Conservation (phyloP, 371 early-diverging fungal species). For the Syncephalastrum contaminatum region DNA sequence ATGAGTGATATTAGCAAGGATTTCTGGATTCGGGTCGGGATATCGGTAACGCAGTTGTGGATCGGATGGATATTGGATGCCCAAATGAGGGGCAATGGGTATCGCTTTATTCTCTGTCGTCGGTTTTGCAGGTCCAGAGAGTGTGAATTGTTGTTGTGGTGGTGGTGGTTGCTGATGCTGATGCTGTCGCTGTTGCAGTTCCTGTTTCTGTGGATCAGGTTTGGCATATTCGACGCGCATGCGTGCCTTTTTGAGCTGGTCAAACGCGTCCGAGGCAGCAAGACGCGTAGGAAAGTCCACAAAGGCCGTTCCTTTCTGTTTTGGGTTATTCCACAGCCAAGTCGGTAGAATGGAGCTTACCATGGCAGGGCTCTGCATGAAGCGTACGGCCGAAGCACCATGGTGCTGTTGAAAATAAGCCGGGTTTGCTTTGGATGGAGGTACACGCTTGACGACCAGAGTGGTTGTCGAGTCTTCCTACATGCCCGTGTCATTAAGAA, state of each 20-base stretch:
- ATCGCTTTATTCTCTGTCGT: conserved; percentile 1
- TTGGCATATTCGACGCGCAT: conserved; percentile 50
- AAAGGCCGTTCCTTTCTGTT: conserved; percentile 53
- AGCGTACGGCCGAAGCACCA: conserved; percentile 25
- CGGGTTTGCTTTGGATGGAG: conserved; percentile 22
- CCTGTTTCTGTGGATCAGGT: conserved; percentile 27
- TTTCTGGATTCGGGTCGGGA: conserved; percentile 56
- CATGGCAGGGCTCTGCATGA: conserved; percentile 37
- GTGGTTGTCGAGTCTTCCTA: conserved; percentile 27
- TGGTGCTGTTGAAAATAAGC: conserved; percentile 34
- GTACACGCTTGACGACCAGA: conserved; percentile 38
- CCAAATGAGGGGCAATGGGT: conserved; percentile 33
- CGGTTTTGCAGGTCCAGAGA: too few relatives aligned
- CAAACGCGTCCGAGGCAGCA: conserved; percentile 32
- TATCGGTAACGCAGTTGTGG: conserved; percentile 52
- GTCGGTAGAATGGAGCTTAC: conserved; percentile 18
- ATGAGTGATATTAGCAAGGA: conserved; percentile 46
- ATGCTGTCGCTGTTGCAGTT: not conserved
- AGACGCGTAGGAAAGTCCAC: conserved; percentile 43
- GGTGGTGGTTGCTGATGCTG: not conserved
- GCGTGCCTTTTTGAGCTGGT: conserved; percentile 25
- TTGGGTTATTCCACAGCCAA: not conserved
- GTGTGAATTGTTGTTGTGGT: too few relatives aligned
- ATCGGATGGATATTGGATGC: conserved; percentile 46
- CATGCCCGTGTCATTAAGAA: not conserved